A percentile compares a stretch with the other conserved stretches of the same genome.
phyloP scores from a whole-genome alignment of 1,284 basidiomycete species.

The Sporisorium scitamineum region DNA sequence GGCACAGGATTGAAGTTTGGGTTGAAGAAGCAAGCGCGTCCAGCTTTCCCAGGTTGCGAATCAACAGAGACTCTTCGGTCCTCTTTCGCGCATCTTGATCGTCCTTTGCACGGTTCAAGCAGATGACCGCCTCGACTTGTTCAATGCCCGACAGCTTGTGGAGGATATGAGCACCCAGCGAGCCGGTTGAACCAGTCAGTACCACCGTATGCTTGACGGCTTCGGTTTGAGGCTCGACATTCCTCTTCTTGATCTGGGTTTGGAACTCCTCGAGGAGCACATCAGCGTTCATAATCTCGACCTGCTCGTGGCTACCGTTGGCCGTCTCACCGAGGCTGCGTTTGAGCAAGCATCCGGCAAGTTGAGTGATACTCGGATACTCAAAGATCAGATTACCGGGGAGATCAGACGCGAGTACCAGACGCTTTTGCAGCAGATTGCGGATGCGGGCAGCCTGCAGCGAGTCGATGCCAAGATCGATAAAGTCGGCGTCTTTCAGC shows the following conservation, averaged over 20 bases:
- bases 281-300: slow-evolving; percentile 52
- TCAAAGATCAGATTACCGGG: slow-evolving; percentile 71
- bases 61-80: slow-evolving; percentile 20
- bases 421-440: slow-evolving; percentile 15
- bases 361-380: slow-evolving; percentile 70
- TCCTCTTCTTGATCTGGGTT: slow-evolving; percentile 1
- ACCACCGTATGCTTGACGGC: slow-evolving; percentile 17
- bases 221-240: background rate
- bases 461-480: slow-evolving; percentile 74
- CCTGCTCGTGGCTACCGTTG: slow-evolving; percentile 33
- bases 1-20: slow-evolving; percentile 4
- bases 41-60: slow-evolving; percentile 6
- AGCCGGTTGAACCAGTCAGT: slow-evolving; percentile 53
- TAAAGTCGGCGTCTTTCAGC: slow-evolving; percentile 64
- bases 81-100: slow-evolving; percentile 22
- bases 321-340: background rate
- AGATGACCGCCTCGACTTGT: slow-evolving; percentile 12
- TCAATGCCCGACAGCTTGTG: slow-evolving; percentile 19
- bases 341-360: slow-evolving; percentile 50
- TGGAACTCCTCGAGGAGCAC: slow-evolving; percentile 6
- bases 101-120: slow-evolving; percentile 24
- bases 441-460: slow-evolving; percentile 74
- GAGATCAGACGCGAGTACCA: slow-evolving; percentile 25
- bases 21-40: background rate
- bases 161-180: slow-evolving; percentile 42